A percentile compares a stretch with the other conserved stretches of the same genome.
Evolutionary conservation across 352 stramenopile genomes (phyloP).

Genomic region (Globisporangium abappressorium): DNA sequence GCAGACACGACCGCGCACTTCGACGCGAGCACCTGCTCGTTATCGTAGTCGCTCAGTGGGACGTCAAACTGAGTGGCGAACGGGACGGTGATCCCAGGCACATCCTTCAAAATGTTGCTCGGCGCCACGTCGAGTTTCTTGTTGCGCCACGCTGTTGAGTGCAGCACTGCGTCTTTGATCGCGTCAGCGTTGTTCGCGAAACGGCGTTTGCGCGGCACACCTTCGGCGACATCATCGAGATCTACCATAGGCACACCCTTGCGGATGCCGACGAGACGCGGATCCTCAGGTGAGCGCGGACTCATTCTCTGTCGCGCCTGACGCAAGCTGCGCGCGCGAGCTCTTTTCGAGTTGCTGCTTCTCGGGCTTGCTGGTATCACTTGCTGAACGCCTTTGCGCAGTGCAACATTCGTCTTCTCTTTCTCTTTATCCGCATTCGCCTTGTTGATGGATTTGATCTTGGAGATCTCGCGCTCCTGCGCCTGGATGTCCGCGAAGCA

Average conservation of each 20-base stretch:
- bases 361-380: constrained; percentile 15
- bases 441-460: constrained; percentile 36
- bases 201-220: constrained; percentile 13
- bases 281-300: constrained; percentile 38
- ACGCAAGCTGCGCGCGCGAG: constrained; percentile 44
- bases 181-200: constrained; percentile 37
- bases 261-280: constrained; percentile 20
- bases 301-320: constrained; percentile 47
- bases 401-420: constrained; percentile 12
- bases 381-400: constrained; percentile 48
- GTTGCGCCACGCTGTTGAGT: constrained; percentile 67
- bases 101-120: constrained; percentile 39
- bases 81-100: constrained; percentile 21
- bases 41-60: constrained; percentile 41
- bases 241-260: constrained; percentile 22
- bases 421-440: constrained; percentile 15
- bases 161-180: constrained; percentile 39
- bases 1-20: constrained; percentile 28
- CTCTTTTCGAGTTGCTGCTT: constrained; percentile 29
- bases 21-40: constrained; percentile 16
- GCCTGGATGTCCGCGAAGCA: constrained; percentile 53
- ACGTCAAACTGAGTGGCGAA: constrained; percentile 37
- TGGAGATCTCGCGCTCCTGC: constrained; percentile 49
- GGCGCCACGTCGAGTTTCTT: constrained; percentile 31
- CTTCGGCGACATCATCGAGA: constrained; percentile 21